Evolutionary conservation across 2,329 filamentous ascomycete species (phyloP).

Genomic region (Penicillium olsonii): DNA sequence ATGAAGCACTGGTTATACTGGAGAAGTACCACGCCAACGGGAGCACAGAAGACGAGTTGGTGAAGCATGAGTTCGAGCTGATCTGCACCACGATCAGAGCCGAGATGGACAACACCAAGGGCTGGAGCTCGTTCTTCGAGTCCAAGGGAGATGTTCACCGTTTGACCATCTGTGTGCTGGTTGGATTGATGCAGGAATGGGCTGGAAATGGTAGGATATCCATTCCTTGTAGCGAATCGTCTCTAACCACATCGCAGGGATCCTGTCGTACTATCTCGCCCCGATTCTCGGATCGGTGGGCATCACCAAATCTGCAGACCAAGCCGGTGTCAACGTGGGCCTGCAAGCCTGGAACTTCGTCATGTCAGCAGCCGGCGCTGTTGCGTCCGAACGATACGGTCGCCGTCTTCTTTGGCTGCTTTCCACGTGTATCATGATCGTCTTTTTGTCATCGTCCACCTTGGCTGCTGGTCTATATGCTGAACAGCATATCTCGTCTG

Average conservation of each 20-base stretch:
- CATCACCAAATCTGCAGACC: slow-evolving; percentile 26
- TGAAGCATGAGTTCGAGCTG: slow-evolving; percentile 22
- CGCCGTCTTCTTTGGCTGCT: slow-evolving; percentile 24
- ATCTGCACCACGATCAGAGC: slow-evolving; percentile 21
- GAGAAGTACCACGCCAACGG: slow-evolving; percentile 61
- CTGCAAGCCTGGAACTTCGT: slow-evolving; percentile 27
- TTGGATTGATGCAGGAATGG: slow-evolving; percentile 25
- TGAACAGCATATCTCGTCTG: slow-evolving; percentile 22
- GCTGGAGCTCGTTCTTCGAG: slow-evolving; percentile 20
- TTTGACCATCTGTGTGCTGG: slow-evolving; percentile 18
- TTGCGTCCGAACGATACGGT: slow-evolving; percentile 25
- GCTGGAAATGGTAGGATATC: slow-evolving; percentile 20
- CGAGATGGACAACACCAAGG: slow-evolving; percentile 12
- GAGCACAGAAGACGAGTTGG: slow-evolving; percentile 28
- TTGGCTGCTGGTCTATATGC: slow-evolving; percentile 24
- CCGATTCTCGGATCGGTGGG: slow-evolving; percentile 39
- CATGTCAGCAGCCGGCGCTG: slow-evolving; percentile 20
- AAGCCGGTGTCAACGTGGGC: slow-evolving; percentile 28
- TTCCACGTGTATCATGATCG: slow-evolving; percentile 21
- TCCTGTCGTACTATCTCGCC: slow-evolving; percentile 38
- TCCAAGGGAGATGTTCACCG: slow-evolving; percentile 19
- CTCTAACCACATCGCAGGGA: slow-evolving; percentile 12
- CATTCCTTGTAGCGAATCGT: too few relatives aligned
- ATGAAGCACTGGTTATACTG: slow-evolving; percentile 58
- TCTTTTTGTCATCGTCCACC: slow-evolving; percentile 25